Conservation (phyloP, 495 filamentous ascomycete species). For the Astrothelium macrocarpum region DNA sequence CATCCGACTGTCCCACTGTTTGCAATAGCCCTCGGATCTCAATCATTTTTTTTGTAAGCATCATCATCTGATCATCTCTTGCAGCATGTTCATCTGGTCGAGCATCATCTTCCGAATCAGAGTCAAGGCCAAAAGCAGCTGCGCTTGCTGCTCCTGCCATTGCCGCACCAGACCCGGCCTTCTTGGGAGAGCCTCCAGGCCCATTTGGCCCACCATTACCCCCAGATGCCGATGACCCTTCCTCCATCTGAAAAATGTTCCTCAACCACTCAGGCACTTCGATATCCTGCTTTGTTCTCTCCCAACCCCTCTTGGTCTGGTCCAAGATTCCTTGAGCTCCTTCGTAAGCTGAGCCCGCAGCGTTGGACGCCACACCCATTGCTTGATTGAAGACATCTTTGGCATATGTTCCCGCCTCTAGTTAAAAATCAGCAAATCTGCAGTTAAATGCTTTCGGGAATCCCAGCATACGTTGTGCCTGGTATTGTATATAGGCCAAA, state of each 20-base stretch:
- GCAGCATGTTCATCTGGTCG: constrained; percentile 54
- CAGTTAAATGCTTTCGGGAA: background rate
- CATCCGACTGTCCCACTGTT: constrained; percentile 79
- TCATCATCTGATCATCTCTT: constrained; percentile 98
- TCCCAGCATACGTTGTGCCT: constrained; percentile 67
- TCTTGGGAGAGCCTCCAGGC: constrained; percentile 43
- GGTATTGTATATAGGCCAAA: constrained; percentile 88
- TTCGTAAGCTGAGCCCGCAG: constrained; percentile 56
- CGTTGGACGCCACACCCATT: constrained; percentile 54
- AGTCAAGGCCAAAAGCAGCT: constrained; percentile 67
- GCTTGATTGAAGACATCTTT: constrained; percentile 66
- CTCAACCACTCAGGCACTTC: constrained; percentile 81
- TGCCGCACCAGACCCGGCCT: constrained; percentile 48
- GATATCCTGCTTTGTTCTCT: constrained; percentile 66
- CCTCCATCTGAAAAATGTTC: constrained; percentile 51
- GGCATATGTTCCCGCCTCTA: constrained; percentile 84
- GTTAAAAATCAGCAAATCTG: constrained; percentile 24
- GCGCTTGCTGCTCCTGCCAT: constrained; percentile 54
- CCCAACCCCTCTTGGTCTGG: constrained; percentile 72
- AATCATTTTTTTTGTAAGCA: constrained; percentile 98
- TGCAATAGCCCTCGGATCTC: constrained; percentile 89
- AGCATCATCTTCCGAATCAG: constrained; percentile 60
- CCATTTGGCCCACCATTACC: constrained; percentile 39
- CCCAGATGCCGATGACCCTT: constrained; percentile 31
- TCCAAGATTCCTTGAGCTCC: constrained; percentile 63